Percentiles rank a stretch among this genome's conserved stretches.
Conservation (phyloP, 2,329 filamentous ascomycete genomes). For the Apiospora phragmitis region DNA sequence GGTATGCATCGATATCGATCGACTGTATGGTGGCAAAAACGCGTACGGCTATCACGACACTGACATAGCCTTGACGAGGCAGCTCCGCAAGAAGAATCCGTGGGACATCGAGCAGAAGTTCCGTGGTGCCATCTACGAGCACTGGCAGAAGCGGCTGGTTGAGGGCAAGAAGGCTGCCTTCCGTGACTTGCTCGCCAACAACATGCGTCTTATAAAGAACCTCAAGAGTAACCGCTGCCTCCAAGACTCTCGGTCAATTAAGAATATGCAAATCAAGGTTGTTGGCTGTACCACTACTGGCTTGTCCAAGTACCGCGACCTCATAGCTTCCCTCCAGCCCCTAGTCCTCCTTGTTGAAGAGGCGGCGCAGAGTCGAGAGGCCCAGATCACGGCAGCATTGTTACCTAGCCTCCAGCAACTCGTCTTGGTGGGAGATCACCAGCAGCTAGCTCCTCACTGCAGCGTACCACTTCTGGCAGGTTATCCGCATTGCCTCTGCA, state of each 20-base stretch:
- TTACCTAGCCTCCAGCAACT: constrained; percentile 54
- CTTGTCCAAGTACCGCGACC: constrained; percentile 73
- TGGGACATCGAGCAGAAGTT: constrained; percentile 56
- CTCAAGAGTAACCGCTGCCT: constrained; percentile 60
- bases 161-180: constrained; percentile 39
- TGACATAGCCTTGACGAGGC: constrained; percentile 34
- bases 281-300: constrained; percentile 76
- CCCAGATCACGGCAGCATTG: constrained; percentile 53
- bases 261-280: constrained; percentile 43
- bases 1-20: constrained; percentile 40
- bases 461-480: constrained; percentile 59
- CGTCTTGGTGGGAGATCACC: constrained; percentile 72
- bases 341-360: constrained; percentile 75
- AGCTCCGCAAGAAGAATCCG: constrained; percentile 50
- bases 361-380: constrained; percentile 74
- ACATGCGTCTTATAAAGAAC: constrained; percentile 49
- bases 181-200: constrained; percentile 48
- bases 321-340: constrained; percentile 67
- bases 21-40: constrained; percentile 40
- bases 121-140: constrained; percentile 67
- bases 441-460: constrained; percentile 73
- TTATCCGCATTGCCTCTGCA: constrained; percentile 64
- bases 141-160: constrained; percentile 59
- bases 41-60: constrained; percentile 21
- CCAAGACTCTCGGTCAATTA: constrained; percentile 50